phyloP scores from a whole-genome alignment of 2,329 filamentous ascomycete genomes.

The Pleurostoma richardsiae region DNA sequence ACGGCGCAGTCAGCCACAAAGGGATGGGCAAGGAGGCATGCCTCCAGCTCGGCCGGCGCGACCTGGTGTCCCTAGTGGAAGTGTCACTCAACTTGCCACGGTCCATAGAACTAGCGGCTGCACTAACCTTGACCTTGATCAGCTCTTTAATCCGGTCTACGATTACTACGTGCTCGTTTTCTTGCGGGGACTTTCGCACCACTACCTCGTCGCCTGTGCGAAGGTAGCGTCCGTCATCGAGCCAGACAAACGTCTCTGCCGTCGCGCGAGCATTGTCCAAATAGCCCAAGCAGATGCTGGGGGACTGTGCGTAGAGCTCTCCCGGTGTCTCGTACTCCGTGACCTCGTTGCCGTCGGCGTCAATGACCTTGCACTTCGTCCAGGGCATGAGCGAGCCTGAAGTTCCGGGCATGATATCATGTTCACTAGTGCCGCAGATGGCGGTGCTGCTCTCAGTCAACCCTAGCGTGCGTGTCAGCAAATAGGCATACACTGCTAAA shows the following conservation, averaged over 20 bases:
- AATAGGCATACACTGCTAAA: neutral
- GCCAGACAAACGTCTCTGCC: conserved; percentile 65
- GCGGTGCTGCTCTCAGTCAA: conserved; percentile 71
- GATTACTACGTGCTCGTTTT: conserved; percentile 77
- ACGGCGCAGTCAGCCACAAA: conserved; percentile 63
- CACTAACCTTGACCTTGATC: conserved; percentile 42
- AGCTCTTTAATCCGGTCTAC: conserved; percentile 63
- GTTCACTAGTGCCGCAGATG: conserved; percentile 48
- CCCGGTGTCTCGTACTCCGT: conserved; percentile 67
- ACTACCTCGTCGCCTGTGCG: conserved; percentile 81
- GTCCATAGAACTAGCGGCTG: neutral
- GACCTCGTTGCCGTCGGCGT: conserved; percentile 62
- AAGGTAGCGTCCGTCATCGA: conserved; percentile 69
- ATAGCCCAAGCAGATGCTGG: conserved; percentile 76
- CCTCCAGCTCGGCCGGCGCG: conserved; percentile 65
- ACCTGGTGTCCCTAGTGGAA: conserved; percentile 60
- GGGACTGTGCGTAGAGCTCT: conserved; percentile 75
- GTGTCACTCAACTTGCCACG: too few relatives aligned
- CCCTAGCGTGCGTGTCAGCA: conserved; percentile 31
- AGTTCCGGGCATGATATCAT: conserved; percentile 63
- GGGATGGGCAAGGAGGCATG: conserved; percentile 61
- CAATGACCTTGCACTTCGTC: conserved; percentile 58
- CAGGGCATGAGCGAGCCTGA: conserved; percentile 64
- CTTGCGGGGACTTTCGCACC: conserved; percentile 54
- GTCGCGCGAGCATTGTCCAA: conserved; percentile 81